A percentile compares a stretch with the other conserved stretches of the same genome.
Evolutionary conservation across 768 basidiomycete genomes (phyloP).

Genomic region (Boletus speciosus): DNA sequence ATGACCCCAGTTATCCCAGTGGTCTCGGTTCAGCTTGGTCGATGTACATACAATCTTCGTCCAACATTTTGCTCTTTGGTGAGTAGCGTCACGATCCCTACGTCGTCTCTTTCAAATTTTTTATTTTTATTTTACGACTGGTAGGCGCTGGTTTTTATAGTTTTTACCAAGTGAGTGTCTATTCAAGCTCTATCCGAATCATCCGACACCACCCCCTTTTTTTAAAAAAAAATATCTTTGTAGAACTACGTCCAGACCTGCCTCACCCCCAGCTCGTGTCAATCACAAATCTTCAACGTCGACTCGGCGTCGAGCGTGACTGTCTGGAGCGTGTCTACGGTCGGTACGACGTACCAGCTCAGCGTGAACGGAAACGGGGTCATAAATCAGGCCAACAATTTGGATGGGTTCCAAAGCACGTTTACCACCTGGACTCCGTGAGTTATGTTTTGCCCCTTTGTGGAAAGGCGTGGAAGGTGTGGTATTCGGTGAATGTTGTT

Average conservation of each 20-base stretch:
- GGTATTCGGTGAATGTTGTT: too few relatives aligned
- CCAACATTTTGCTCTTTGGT: constrained; percentile 44
- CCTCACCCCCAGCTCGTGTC: constrained; percentile 34
- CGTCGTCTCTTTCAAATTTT: constrained; percentile 13
- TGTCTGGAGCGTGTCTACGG: constrained; percentile 45
- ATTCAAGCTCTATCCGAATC: background rate
- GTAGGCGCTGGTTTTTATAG: constrained; percentile 42
- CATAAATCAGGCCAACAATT: constrained; percentile 33
- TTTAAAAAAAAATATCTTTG: background rate
- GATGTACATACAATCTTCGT: constrained; percentile 31
- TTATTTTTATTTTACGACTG: too few relatives aligned
- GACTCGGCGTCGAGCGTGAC: constrained; percentile 36
- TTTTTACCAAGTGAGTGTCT: constrained; percentile 39
- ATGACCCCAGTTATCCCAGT: constrained; percentile 37
- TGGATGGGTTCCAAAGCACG: constrained; percentile 41
- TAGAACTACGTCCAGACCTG: constrained; percentile 41
- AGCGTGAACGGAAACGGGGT: constrained; percentile 35
- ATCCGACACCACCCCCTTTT: background rate
- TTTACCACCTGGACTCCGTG: constrained; percentile 16
- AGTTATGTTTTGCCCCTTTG: background rate
- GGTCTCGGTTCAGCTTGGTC: constrained; percentile 6
- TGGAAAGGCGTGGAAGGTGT: too few relatives aligned
- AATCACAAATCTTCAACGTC: constrained; percentile 41
- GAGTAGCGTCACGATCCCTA: constrained; percentile 1
- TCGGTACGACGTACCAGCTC: constrained; percentile 41